These are phyloP conservation scores for Rhodomyrtus tomentosa DNA, from an alignment of 345 rosid genomes.

Conservation along the genomic window DNA sequence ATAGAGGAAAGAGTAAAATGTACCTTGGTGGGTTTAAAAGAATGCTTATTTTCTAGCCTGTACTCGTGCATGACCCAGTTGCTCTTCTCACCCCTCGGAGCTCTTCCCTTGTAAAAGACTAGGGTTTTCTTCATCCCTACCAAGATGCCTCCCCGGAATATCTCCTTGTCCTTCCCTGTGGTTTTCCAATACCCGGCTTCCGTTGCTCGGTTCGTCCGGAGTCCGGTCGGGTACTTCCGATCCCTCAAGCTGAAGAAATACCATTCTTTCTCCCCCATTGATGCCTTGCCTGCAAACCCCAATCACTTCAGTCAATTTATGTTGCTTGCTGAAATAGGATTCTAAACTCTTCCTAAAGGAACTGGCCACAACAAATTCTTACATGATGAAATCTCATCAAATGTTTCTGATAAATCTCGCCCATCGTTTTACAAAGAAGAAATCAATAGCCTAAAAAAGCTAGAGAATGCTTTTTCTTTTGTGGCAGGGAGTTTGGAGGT, in stretches of 20 bases:
- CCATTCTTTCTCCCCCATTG: slow-evolving; percentile 99
- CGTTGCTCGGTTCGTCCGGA: slow-evolving; percentile 89
- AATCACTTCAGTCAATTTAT: background rate
- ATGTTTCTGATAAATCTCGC: background rate
- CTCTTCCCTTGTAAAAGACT: slow-evolving; percentile 88
- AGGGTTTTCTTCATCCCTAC: slow-evolving; percentile 99
- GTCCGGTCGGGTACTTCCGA: slow-evolving; percentile 90
- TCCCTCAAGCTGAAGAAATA: slow-evolving; percentile 85
- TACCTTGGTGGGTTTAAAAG: slow-evolving; percentile 45
- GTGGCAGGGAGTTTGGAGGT: background rate
- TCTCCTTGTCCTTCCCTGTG: slow-evolving; percentile 85
- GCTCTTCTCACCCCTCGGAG: slow-evolving; percentile 91
- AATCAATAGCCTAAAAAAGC: background rate
- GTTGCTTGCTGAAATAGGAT: background rate
- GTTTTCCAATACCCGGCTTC: slow-evolving; percentile 98
- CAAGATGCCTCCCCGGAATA: slow-evolving; percentile 41
- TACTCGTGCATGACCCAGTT: slow-evolving; percentile 99
- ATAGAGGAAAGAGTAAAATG: background rate
- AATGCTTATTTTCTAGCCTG: slow-evolving; percentile 58
- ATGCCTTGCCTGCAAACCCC: slow-evolving; percentile 54
- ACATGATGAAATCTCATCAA: background rate
- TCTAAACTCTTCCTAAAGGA: background rate
- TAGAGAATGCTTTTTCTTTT: background rate
- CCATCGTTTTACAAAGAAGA: background rate
- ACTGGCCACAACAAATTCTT: background rate